Evolutionary conservation across 2,329 filamentous ascomycete species (phyloP).

Genomic region (Diaporthe australafricana): DNA sequence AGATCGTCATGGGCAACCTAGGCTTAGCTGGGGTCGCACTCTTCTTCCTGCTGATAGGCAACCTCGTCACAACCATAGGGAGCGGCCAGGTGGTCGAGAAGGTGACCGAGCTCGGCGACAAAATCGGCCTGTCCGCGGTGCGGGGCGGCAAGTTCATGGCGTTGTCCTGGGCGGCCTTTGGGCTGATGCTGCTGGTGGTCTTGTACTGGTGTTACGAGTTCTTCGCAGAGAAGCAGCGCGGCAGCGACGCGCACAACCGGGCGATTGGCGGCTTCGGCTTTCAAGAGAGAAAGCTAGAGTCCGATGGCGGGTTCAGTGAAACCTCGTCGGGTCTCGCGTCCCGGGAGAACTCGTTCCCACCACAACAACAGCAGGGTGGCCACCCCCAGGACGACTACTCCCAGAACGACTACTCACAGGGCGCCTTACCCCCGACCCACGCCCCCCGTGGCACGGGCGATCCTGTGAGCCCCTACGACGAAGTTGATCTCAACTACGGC

Average conservation of each 20-base stretch:
- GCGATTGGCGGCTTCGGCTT: conserved; percentile 12
- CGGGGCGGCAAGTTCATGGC: conserved; percentile 57
- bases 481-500: background rate
- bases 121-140: conserved; percentile 57
- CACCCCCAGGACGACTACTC: too few species aligned
- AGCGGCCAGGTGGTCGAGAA: conserved; percentile 53
- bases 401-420: background rate
- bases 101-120: conserved; percentile 56
- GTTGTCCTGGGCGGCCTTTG: conserved; percentile 61
- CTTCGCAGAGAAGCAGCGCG: conserved; percentile 28
- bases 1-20: conserved; percentile 52
- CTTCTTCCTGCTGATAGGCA: conserved; percentile 54
- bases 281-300: background rate
- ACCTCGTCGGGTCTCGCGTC: background rate
- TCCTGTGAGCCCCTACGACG: background rate
- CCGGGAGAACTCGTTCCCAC: background rate
- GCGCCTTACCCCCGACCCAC: background rate
- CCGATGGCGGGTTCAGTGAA: background rate
- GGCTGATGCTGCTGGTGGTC: conserved; percentile 52
- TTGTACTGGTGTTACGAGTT: conserved; percentile 30
- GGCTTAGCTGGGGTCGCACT: conserved; percentile 50
- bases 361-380: background rate
- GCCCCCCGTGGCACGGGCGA: background rate
- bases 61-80: conserved; percentile 56
- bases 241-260: background rate